Percentiles rank a stretch among this genome's conserved stretches.
These are phyloP conservation scores for Pythium sukuiense DNA, from an alignment of 352 stramenopile genomes.

Conservation along the genomic window DNA sequence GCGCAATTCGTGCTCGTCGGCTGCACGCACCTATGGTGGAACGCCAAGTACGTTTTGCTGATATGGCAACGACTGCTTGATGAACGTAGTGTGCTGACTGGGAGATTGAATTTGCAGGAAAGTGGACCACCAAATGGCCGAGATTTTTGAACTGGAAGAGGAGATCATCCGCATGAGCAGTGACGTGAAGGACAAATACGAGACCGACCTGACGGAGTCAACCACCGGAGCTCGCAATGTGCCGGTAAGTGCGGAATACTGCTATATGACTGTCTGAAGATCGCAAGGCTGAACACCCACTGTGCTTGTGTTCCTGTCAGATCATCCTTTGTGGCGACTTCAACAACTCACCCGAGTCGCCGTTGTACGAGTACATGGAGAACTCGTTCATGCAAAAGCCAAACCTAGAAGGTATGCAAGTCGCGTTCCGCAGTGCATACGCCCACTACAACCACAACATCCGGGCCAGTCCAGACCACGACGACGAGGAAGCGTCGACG, in stretches of 20 bases:
- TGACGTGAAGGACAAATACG: conserved; percentile 82
- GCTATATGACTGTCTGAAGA: neutral
- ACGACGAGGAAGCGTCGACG: conserved; percentile 27
- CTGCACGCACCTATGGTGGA: conserved; percentile 88
- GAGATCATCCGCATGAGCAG: conserved; percentile 81
- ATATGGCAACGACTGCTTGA: neutral
- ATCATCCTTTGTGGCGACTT: conserved; percentile 87
- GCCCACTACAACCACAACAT: conserved; percentile 63
- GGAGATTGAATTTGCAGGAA: conserved; percentile 38
- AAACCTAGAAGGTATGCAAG: conserved; percentile 67
- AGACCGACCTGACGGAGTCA: conserved; percentile 53
- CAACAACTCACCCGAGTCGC: conserved; percentile 85
- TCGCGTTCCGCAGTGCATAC: conserved; percentile 77
- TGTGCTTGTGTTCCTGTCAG: conserved; percentile 11
- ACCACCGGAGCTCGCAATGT: conserved; percentile 52
- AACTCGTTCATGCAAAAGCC: conserved; percentile 85
- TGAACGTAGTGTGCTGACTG: neutral
- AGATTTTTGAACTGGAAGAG: conserved; percentile 82
- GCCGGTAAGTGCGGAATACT: conserved; percentile 34
- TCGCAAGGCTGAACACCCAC: neutral
- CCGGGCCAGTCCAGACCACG: conserved; percentile 23
- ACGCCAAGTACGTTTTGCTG: conserved; percentile 60
- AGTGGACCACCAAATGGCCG: conserved; percentile 86
- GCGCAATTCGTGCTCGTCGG: conserved; percentile 79
- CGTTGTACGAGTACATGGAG: conserved; percentile 88